These are phyloP conservation scores for Paecilomyces formosus DNA, from an alignment of 2,329 filamentous ascomycete species.

Conservation along the genomic window DNA sequence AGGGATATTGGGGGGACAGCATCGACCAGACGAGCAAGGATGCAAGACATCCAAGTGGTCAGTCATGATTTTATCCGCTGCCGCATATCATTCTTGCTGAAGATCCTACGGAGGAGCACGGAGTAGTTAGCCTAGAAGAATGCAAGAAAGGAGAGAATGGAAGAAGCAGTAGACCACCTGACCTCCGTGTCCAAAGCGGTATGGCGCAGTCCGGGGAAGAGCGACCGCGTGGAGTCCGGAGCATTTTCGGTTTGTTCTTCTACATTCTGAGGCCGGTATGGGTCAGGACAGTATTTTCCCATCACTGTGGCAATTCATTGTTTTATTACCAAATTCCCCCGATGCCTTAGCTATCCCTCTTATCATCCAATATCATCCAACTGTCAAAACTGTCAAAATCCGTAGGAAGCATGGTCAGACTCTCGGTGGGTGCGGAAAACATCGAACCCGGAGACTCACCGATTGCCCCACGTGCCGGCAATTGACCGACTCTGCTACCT, in stretches of 20 bases:
- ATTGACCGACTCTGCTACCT: background rate
- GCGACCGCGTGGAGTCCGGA: background rate
- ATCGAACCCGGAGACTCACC: background rate
- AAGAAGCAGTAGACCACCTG: background rate
- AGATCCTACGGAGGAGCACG: background rate
- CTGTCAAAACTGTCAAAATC: background rate
- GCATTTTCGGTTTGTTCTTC: background rate
- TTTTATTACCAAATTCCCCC: too few species aligned
- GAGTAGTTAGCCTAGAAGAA: background rate
- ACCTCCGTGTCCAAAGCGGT: background rate
- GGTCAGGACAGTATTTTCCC: too few species aligned
- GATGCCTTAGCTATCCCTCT: too few species aligned
- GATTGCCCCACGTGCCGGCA: background rate
- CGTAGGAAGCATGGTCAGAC: background rate
- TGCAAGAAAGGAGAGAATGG: background rate
- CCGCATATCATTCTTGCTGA: background rate
- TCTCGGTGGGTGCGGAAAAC: background rate
- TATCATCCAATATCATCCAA: too few species aligned
- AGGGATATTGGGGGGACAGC: background rate
- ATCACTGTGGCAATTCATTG: too few species aligned
- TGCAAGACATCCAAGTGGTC: background rate
- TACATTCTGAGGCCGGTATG: background rate
- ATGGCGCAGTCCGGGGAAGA: slow-evolving; percentile 1
- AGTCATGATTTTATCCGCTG: background rate
- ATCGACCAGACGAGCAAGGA: background rate